Percentiles rank a stretch among this genome's conserved stretches.
These are phyloP conservation scores for Albophoma yamanashiensis DNA, from an alignment of 2,329 filamentous ascomycete species.

Conservation along the genomic window DNA sequence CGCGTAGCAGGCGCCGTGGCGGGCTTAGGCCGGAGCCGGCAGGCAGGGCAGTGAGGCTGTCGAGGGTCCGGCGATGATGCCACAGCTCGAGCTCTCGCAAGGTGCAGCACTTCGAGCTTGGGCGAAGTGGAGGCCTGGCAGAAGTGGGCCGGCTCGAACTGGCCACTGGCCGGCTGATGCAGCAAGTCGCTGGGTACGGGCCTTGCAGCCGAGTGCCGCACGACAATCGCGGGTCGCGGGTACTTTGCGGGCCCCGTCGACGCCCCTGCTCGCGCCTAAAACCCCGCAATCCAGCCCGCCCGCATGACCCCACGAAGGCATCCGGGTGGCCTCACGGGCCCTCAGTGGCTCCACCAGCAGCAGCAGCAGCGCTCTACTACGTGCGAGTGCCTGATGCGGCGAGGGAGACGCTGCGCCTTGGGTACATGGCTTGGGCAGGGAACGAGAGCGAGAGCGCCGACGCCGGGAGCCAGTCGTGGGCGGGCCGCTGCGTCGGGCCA, in stretches of 20 bases:
- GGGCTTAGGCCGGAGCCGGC: not conserved
- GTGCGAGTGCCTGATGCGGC: no score
- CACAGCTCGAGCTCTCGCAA: not conserved
- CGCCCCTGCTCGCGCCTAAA: constrained; percentile 3
- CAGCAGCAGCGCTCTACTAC: no score
- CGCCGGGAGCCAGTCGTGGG: no score
- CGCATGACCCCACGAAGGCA: constrained; percentile 14
- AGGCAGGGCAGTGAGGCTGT: not conserved
- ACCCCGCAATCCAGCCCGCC: constrained; percentile 16
- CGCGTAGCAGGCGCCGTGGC: not conserved
- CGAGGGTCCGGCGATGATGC: not conserved
- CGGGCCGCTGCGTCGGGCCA: not conserved
- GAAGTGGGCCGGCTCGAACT: not conserved
- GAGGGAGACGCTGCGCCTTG: no score
- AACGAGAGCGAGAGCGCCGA: not conserved
- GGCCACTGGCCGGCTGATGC: not conserved
- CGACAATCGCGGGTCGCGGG: not conserved
- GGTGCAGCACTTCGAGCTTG: not conserved
- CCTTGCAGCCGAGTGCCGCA: not conserved
- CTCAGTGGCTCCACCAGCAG: not conserved
- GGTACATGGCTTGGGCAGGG: no score
- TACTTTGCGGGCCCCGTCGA: not conserved
- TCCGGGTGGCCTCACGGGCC: constrained; percentile 1
- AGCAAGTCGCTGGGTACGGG: not conserved
- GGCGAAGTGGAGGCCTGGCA: not conserved